Evolutionary conservation across 495 filamentous ascomycete genomes (phyloP).

Genomic region (Neurospora tetrasperma): DNA sequence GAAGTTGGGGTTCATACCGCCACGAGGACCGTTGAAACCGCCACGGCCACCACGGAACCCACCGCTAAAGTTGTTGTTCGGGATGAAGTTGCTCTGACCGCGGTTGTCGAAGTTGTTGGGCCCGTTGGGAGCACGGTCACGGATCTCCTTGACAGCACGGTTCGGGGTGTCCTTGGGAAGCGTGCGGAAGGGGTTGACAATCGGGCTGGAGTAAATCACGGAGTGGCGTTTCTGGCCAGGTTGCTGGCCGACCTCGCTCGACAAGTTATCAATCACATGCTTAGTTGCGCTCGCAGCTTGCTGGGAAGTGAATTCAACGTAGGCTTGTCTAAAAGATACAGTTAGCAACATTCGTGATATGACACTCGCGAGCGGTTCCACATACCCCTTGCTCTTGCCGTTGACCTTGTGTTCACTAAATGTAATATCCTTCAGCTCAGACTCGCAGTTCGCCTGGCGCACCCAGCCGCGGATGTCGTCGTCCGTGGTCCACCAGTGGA

Average conservation of each 20-base stretch:
- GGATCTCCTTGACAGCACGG: constrained; percentile 55
- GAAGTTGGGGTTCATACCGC: constrained; percentile 31
- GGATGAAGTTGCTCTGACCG: constrained; percentile 26
- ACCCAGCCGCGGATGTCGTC: constrained; percentile 90
- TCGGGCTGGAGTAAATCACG: constrained; percentile 65
- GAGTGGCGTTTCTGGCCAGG: constrained; percentile 55
- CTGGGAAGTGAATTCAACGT: constrained; percentile 71
- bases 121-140: constrained; percentile 34
- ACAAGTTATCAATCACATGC: constrained; percentile 61
- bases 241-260: constrained; percentile 24
- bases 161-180: constrained; percentile 82
- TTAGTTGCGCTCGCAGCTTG: constrained; percentile 84
- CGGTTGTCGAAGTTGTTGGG: constrained; percentile 29
- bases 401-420: constrained; percentile 99
- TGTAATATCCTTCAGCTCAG: constrained; percentile 82
- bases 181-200: constrained; percentile 79
- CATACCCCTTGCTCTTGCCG: constrained; percentile 94
- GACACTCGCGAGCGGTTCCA: not conserved
- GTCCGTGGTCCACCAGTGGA: constrained; percentile 95
- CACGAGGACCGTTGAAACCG: constrained; percentile 25
- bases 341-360: constrained; percentile 8
- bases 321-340: constrained; percentile 60
- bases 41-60: constrained; percentile 29
- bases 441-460: constrained; percentile 61
- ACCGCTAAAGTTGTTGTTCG: constrained; percentile 32